Evolutionary conservation across 352 stramenopile species (phyloP).

Genomic region (Globisporangium recalcitrans): DNA sequence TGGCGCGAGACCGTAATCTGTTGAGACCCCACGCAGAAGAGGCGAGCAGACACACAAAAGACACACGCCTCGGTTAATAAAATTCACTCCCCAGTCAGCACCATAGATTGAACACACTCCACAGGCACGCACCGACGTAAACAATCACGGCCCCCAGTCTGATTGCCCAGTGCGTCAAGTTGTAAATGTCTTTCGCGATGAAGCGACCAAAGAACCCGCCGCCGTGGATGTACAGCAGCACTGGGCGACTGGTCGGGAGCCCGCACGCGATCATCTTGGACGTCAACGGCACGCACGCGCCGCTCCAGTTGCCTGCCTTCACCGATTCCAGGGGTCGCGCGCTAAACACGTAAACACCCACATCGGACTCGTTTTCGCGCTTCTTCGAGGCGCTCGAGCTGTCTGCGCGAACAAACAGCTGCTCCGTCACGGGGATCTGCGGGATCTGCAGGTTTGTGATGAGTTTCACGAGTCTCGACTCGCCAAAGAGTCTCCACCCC

Average conservation of each 20-base stretch:
- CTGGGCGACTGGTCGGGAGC: constrained; percentile 54
- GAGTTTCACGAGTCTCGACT: constrained; percentile 66
- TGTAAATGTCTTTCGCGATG: constrained; percentile 81
- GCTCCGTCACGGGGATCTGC: constrained; percentile 55
- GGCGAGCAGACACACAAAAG: constrained; percentile 1
- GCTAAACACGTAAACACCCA: constrained; percentile 71
- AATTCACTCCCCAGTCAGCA: constrained; percentile 2
- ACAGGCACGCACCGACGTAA: constrained; percentile 60
- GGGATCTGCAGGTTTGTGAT: constrained; percentile 61
- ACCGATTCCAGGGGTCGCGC: constrained; percentile 59
- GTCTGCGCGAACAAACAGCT: constrained; percentile 59
- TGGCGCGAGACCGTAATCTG: constrained; percentile 79
- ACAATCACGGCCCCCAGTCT: constrained; percentile 77
- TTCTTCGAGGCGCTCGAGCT: constrained; percentile 29
- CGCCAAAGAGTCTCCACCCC: constrained; percentile 78
- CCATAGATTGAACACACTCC: background rate
- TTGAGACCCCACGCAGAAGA: background rate
- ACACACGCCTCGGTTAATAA: constrained; percentile 1
- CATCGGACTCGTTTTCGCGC: constrained; percentile 41
- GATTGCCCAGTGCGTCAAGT: constrained; percentile 64
- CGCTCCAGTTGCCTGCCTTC: constrained; percentile 62
- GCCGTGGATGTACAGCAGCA: constrained; percentile 85
- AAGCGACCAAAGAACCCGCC: constrained; percentile 87
- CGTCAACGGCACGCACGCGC: constrained; percentile 44
- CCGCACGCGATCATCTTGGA: constrained; percentile 65